Conservation (phyloP, 768 basidiomycete species). For the Termitomyces sp. region DNA sequence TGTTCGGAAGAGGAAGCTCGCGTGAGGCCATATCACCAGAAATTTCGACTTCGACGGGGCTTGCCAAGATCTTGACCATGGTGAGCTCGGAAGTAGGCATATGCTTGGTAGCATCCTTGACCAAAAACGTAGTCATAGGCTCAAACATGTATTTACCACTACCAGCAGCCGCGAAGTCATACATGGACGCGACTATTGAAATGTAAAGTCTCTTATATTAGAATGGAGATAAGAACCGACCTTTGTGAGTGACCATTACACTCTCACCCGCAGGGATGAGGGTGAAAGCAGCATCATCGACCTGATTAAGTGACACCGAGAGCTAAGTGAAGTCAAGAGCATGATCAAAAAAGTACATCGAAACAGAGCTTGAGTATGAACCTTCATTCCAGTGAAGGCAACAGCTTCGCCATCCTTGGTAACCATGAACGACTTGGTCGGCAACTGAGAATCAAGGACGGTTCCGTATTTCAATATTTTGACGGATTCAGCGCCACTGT, state of each 20-base stretch:
- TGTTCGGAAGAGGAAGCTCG: no score
- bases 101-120: slow-evolving; percentile 17
- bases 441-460: slow-evolving; percentile 35
- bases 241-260: slow-evolving; percentile 31
- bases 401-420: slow-evolving; percentile 32
- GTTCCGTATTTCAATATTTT: slow-evolving; percentile 43
- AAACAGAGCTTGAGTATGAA: slow-evolving; percentile 7
- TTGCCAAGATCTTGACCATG: slow-evolving; percentile 20
- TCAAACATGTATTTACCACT: slow-evolving; percentile 33
- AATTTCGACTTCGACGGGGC: slow-evolving; percentile 27
- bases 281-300: slow-evolving; percentile 33
- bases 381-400: slow-evolving; percentile 38
- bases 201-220: background rate
- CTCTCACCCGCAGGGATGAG: slow-evolving; percentile 34
- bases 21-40: slow-evolving; percentile 28
- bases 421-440: slow-evolving; percentile 37
- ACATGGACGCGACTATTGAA: slow-evolving; percentile 31
- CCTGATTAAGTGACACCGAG: slow-evolving; percentile 28
- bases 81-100: slow-evolving; percentile 14
- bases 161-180: slow-evolving; percentile 34
- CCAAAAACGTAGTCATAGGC: slow-evolving; percentile 32
- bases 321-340: slow-evolving; percentile 18
- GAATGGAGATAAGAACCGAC: slow-evolving; percentile 15
- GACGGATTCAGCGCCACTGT: slow-evolving; percentile 31
- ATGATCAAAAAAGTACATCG: background rate